Percentiles rank a stretch among this genome's conserved stretches.
Evolutionary conservation across 345 rosid species (phyloP).

Genomic region (Ricinus communis): DNA sequence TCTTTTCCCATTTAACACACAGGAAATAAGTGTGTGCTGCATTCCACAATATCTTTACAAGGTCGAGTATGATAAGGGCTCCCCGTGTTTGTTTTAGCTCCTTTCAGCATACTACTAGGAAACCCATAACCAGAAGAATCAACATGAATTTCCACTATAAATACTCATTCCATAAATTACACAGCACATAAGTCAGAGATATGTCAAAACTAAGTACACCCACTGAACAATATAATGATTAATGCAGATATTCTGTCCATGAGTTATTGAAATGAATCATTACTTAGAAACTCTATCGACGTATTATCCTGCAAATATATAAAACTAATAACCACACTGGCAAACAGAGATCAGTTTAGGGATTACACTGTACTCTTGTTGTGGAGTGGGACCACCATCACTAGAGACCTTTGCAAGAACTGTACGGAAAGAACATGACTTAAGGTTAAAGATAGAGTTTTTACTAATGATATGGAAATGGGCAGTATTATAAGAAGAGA

Average conservation of each 20-base stretch:
- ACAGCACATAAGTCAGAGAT: neutral
- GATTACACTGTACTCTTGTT: slow-evolving; percentile 53
- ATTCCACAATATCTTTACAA: neutral
- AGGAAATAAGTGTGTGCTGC: too few relatives aligned
- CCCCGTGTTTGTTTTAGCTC: neutral
- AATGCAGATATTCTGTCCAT: too few relatives aligned
- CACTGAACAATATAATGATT: neutral
- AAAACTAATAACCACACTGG: neutral
- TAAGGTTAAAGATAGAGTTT: slow-evolving; percentile 24
- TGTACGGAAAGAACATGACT: slow-evolving; percentile 19
- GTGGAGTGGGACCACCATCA: slow-evolving; percentile 31
- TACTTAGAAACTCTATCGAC: neutral
- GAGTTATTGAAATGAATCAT: too few relatives aligned
- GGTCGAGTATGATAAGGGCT: neutral
- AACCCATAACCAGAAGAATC: slow-evolving; percentile 1
- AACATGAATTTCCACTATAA: neutral
- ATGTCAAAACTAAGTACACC: neutral
- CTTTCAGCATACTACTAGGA: neutral
- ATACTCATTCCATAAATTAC: neutral
- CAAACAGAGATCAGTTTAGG: neutral
- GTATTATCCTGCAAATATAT: neutral
- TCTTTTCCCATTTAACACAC: too few relatives aligned
- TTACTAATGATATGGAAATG: slow-evolving; percentile 15
- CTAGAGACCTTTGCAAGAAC: slow-evolving; percentile 28
- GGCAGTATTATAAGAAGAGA: slow-evolving; percentile 17